These are phyloP conservation scores for Ustanciosporium gigantosporum DNA, from an alignment of 1,284 basidiomycete species.

Conservation along the genomic window DNA sequence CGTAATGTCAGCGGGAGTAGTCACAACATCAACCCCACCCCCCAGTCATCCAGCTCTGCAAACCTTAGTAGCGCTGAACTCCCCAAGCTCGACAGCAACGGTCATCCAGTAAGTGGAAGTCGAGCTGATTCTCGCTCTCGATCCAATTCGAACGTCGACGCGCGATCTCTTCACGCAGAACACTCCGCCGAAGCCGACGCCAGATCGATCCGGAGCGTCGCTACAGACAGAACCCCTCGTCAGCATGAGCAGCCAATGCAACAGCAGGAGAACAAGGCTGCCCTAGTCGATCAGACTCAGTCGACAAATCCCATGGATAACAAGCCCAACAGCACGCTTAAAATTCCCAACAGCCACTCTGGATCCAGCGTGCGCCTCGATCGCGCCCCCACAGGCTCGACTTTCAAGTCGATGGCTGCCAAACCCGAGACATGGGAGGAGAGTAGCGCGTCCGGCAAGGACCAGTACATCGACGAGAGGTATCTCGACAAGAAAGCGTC, in stretches of 20 bases:
- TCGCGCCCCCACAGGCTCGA: constrained; percentile 22
- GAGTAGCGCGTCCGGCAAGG: background rate
- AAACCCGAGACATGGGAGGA: constrained; percentile 29
- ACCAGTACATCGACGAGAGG: background rate
- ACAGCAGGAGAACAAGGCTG: too few species aligned
- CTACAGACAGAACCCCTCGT: constrained; percentile 17
- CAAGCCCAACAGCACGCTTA: background rate
- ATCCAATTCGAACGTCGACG: constrained; percentile 1
- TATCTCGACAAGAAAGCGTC: background rate
- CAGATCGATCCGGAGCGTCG: constrained; percentile 13
- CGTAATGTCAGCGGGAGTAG: constrained; percentile 3
- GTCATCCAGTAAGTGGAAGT: too few species aligned
- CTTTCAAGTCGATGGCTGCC: constrained; percentile 32
- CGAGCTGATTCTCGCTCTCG: too few species aligned
- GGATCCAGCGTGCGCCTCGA: constrained; percentile 8
- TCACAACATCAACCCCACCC: background rate
- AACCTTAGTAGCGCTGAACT: constrained; percentile 5
- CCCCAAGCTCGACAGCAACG: constrained; percentile 1
- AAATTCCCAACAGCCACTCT: background rate
- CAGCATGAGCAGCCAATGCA: background rate
- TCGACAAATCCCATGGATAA: background rate
- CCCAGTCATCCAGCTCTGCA: background rate
- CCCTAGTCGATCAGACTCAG: too few species aligned
- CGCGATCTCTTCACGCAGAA: background rate
- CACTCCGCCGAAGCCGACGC: constrained; percentile 5